Evolutionary conservation across 2,329 filamentous ascomycete genomes (phyloP), one percentile per base, ranked within the genome.

Genomic region (Calonectria fujianensis): DNA sequence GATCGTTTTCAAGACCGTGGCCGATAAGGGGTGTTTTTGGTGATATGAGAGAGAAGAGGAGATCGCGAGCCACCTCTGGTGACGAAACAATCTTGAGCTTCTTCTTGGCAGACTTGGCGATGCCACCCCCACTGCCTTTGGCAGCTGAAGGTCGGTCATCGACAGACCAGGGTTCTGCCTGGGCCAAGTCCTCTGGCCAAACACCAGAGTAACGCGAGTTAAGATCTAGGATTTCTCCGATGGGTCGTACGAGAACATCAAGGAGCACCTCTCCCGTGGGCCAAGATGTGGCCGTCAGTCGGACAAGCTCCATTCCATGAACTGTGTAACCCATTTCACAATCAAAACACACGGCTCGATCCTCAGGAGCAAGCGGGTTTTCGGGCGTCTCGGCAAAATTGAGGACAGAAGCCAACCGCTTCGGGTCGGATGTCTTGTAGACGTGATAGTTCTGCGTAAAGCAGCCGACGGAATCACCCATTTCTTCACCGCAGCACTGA

Each of bases 241-340:
- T 86, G 0, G 96, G 96, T 59, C 93, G 91, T 10, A 98, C 96
- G 0, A 98, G 90, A 0, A 98, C 90, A 82, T 99, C 97, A 7
- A 98, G 87, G 0, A 99, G 85, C 68, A 90, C 89, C 68, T 93
- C 90, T 27, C 95, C 94, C 11, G 89, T 87, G 0, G 96, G 96
- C 96, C 97, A 99, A 13, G 93, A 92, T 4, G 96, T 93, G 7
- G 95, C 96, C 0, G 97, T 98, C 4, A 99, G 85, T 11, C 97
- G 95, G 72, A 98, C 93, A 24, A 99, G 90, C 84, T 99, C 97
- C 77, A 98, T 87, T 0, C 97, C 97, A 65, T 94, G 85, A 0
- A 95, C 94, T 0, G 97, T 99, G 82, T 98, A 98, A 6, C 95
- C 95, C 97, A 99, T 99, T 83, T 99, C 97, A 81, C 97, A 98